phyloP scores from a whole-genome alignment of 257 asterid genomes.

The Solanum neorickii region DNA sequence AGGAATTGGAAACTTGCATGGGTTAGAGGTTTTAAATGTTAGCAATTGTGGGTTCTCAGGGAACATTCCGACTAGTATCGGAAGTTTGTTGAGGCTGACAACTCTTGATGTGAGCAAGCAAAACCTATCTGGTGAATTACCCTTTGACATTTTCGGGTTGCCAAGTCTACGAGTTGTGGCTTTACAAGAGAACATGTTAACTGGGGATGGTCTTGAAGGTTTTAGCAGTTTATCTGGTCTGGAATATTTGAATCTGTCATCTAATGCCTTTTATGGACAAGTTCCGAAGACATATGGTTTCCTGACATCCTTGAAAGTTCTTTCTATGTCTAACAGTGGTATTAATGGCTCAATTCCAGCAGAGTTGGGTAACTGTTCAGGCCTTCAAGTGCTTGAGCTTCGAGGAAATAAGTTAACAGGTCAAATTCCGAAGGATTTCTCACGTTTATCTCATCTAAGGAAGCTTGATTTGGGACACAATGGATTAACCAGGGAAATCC shows the following conservation, averaged over 20 bases:
- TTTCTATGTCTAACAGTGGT: conserved; percentile 45
- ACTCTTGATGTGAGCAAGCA: conserved; percentile 53
- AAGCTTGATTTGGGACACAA: conserved; percentile 52
- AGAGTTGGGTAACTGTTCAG: conserved; percentile 47
- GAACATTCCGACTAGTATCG: conserved; percentile 41
- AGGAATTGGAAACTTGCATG: conserved; percentile 32
- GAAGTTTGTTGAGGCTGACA: conserved; percentile 40
- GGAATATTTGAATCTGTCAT: conserved; percentile 49
- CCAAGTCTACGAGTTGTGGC: conserved; percentile 64
- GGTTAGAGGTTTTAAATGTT: conserved; percentile 38
- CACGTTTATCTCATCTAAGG: conserved; percentile 30
- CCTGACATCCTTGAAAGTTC: conserved; percentile 44
- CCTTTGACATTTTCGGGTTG: conserved; percentile 46
- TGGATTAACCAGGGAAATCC: conserved; percentile 45
- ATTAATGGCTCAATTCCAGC: conserved; percentile 47
- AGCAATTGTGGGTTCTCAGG: conserved; percentile 44
- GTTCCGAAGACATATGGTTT: conserved; percentile 55
- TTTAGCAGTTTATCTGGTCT: conserved; percentile 53
- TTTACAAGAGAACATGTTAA: conserved; percentile 43
- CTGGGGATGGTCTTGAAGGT: conserved; percentile 60
- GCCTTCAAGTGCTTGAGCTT: conserved; percentile 40
- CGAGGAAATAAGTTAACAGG: conserved; percentile 39
- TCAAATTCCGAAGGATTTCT: conserved; percentile 34
- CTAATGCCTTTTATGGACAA: conserved; percentile 45
- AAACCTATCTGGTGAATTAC: conserved; percentile 47